Base-by-base conservation (phyloP, 169 alveolate genomes). In the Prorocentrum cordatum region DNA sequence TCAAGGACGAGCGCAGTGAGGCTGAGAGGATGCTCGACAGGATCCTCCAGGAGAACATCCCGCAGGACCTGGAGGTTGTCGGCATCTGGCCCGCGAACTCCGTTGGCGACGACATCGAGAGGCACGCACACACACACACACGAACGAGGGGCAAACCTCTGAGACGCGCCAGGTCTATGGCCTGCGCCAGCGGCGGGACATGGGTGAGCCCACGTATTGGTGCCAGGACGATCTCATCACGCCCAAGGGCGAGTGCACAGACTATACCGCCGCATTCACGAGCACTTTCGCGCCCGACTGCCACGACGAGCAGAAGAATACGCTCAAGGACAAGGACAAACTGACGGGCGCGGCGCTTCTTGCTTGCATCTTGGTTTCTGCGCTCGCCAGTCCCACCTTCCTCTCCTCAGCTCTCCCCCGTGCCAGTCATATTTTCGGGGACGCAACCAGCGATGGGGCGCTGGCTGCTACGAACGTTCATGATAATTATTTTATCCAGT, bases 181-280 rank as follows among this genome's bases (percentile, higher is more conserved):
- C 22, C 85, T 75, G 50, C 85, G 85, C 22, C 85, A 75, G 85
- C 85, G 54, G 71, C 70, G 47, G 85, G 85, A 75, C 85, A 75
- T 75, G 85, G 85, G 85, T 71, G 85, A 75, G 42, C 54, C 85
- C 71, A 75, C 85, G 24, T 75, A 75, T 27, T 75, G 85, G 85
- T 75, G 85, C 85, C 85, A 75, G 72, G 85, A 71, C 33, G 85
- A 75, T 20, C 54, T 75, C 85, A 54, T 75, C 27, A 71, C 85
- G 7, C 85, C 85, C 31, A 75, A 75, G 83, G 83, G 22, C 1
- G 83, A 45, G 31, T 64, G 50, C 50, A 64, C 85, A 6, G 85
- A 75, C 85, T 75, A 75, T 71, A 75, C 54, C 71, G 4, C 71
- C 16, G 85, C 85, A 54, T 75, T 75, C 58, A 71, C 85, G 12